phyloP scores from a whole-genome alignment of 1,284 basidiomycete species.

The Albatrellus sp. region DNA sequence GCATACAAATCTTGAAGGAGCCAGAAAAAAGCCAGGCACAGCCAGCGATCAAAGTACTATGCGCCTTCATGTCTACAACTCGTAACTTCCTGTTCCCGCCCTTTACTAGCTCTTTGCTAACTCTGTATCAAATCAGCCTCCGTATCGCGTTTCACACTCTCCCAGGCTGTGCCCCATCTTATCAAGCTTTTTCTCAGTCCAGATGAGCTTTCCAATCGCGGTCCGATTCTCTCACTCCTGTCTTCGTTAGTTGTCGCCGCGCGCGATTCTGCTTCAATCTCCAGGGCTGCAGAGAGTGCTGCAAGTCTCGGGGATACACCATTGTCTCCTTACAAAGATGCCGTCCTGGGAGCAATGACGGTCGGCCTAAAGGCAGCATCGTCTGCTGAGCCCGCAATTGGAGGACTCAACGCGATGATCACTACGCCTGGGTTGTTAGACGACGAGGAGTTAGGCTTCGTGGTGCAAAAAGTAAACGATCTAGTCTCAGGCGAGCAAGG shows the following conservation, averaged over 20 bases:
- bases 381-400: conserved; percentile 47
- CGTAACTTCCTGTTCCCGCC: conserved; percentile 33
- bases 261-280: conserved; percentile 25
- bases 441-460: conserved; percentile 65
- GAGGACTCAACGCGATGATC: conserved; percentile 52
- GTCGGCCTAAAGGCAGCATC: conserved; percentile 46
- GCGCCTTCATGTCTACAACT: conserved; percentile 63
- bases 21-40: conserved; percentile 88
- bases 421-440: conserved; percentile 51
- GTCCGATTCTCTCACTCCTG: conserved; percentile 52
- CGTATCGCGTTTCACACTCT: conserved; percentile 56
- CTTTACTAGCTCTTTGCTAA: conserved; percentile 1
- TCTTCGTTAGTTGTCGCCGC: conserved; percentile 47
- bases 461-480: conserved; percentile 70
- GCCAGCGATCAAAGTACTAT: conserved; percentile 73
- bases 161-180: conserved; percentile 61
- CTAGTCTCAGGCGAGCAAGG: conserved; percentile 44
- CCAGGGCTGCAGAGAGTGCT: conserved; percentile 12
- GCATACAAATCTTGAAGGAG: conserved; percentile 66
- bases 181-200: conserved; percentile 68
- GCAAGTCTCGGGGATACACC: conserved; percentile 21
- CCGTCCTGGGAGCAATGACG: conserved; percentile 55
- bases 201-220: conserved; percentile 64
- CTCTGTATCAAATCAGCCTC: conserved; percentile 34
- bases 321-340: conserved; percentile 62